Percentiles rank a stretch among this genome's conserved stretches.
Evolutionary conservation across 345 rosid species (phyloP).

Genomic region (Microthlaspi erraticum): DNA sequence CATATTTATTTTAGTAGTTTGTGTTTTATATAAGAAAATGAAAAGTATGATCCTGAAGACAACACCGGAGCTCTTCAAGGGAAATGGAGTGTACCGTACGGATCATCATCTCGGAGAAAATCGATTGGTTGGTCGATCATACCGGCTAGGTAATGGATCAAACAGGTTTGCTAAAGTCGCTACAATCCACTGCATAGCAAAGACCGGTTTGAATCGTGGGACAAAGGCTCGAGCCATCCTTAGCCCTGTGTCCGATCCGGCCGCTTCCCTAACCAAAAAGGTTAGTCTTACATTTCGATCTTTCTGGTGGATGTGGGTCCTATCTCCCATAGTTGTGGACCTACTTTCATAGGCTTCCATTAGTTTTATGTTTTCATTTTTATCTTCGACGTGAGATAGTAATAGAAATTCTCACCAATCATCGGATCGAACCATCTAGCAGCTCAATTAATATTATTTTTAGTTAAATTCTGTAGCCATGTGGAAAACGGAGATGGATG

Average conservation of each 20-base stretch:
- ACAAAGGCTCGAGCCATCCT: conserved; percentile 40
- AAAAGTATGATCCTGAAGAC: conserved; percentile 46
- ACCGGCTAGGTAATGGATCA: conserved; percentile 30
- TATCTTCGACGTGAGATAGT: background rate
- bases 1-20: conserved; percentile 13
- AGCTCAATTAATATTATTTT: conserved; percentile 8
- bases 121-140: conserved; percentile 31
- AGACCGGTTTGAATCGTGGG: conserved; percentile 34
- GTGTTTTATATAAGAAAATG: conserved; percentile 37
- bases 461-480: background rate
- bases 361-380: background rate
- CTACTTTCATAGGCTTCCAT: background rate
- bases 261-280: conserved; percentile 31
- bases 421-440: background rate
- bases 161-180: conserved; percentile 30
- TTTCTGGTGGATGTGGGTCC: background rate
- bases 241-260: conserved; percentile 44
- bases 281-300: conserved; percentile 25
- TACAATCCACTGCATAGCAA: conserved; percentile 24
- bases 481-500: conserved; percentile 10
- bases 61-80: conserved; percentile 40
- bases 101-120: conserved; percentile 31
- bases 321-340: background rate
- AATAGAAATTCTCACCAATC: background rate
- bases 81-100: conserved; percentile 39